Percentiles rank a stretch among this genome's conserved stretches.
phyloP scores from a whole-genome alignment of 768 basidiomycete species.

The Mycena crocata region DNA sequence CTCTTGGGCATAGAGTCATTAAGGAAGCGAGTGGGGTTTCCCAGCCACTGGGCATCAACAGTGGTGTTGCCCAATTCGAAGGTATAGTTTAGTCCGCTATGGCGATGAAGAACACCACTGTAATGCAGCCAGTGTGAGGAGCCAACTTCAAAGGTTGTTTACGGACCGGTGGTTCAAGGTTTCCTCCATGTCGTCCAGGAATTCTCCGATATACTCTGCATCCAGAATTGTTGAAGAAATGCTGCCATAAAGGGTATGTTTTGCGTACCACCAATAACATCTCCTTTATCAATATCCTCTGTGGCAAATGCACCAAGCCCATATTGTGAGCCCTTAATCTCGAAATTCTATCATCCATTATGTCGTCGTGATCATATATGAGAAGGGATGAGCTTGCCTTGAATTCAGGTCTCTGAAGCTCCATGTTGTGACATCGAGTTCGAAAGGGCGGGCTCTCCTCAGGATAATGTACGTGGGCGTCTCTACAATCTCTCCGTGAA shows the following conservation, averaged over 20 bases:
- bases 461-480: not conserved
- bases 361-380: no score
- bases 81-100: slow-evolving; percentile 12
- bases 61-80: not conserved
- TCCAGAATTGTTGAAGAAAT: no score
- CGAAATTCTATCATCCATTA: not conserved
- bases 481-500: not conserved
- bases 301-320: slow-evolving; percentile 24
- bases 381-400: not conserved
- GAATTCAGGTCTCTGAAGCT: slow-evolving; percentile 5
- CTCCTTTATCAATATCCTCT: not conserved
- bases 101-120: not conserved
- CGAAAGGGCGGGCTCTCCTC: not conserved
- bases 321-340: not conserved
- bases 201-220: slow-evolving; percentile 24
- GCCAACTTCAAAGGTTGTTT: not conserved
- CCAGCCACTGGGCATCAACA: slow-evolving; percentile 23
- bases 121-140: not conserved
- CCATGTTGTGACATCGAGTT: slow-evolving; percentile 8
- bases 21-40: slow-evolving; percentile 29
- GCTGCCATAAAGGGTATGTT: not conserved
- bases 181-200: not conserved
- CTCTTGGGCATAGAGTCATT: slow-evolving; percentile 21
- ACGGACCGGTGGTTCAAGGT: not conserved
- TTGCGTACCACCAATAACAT: slow-evolving; percentile 2